Conservation (phyloP, 495 filamentous ascomycete species). For the Aspergillus kassunensis region DNA sequence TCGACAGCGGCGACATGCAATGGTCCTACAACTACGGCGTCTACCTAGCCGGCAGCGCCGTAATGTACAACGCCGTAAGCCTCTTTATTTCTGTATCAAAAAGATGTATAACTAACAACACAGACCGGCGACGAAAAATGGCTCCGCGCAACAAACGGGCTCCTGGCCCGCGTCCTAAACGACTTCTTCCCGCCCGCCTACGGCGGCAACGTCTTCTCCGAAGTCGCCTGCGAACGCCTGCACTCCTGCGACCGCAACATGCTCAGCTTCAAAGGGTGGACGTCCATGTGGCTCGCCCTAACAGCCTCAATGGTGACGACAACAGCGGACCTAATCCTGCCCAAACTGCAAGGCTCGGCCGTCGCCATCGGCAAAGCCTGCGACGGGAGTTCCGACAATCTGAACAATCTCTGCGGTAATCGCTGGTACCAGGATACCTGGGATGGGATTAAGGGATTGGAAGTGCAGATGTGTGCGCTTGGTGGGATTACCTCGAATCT, state of each 20-base stretch:
- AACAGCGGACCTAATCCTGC: conserved; percentile 54
- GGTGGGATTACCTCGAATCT: conserved; percentile 46
- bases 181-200: conserved; percentile 53
- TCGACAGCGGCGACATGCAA: conserved; percentile 52
- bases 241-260: conserved; percentile 63
- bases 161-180: conserved; percentile 43
- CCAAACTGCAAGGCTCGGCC: conserved; percentile 58
- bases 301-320: conserved; percentile 58
- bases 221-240: conserved; percentile 67
- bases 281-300: conserved; percentile 69
- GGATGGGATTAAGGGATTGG: conserved; percentile 60
- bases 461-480: conserved; percentile 45
- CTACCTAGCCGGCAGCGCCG: conserved; percentile 59
- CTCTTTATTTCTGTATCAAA: conserved; percentile 15
- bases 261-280: conserved; percentile 71
- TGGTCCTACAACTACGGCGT: conserved; percentile 68
- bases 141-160: conserved; percentile 48
- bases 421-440: conserved; percentile 62
- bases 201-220: conserved; percentile 51
- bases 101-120: conserved; percentile 13
- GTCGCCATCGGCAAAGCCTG: conserved; percentile 62
- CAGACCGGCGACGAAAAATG: conserved; percentile 52
- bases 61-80: conserved; percentile 60
- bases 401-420: conserved; percentile 63
- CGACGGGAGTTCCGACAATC: conserved; percentile 48